A percentile compares a stretch with the other conserved stretches of the same genome.
phyloP scores from a whole-genome alignment of 1,284 basidiomycete genomes.

The Takashimella koratensis region DNA sequence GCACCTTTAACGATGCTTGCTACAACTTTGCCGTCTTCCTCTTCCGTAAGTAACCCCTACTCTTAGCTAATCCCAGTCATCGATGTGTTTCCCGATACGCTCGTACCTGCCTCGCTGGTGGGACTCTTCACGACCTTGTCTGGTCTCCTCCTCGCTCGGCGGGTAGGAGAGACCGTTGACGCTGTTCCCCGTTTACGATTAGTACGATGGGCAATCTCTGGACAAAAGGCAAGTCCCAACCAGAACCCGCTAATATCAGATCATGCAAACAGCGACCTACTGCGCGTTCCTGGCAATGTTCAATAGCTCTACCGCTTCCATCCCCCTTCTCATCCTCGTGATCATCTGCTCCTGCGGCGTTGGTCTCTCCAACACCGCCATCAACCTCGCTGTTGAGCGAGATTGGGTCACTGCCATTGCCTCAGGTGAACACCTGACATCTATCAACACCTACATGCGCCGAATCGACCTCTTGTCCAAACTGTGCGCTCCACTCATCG shows the following conservation, averaged over 20 bases:
- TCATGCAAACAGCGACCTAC: not conserved
- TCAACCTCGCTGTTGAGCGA: slow-evolving; percentile 52
- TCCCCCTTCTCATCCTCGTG: slow-evolving; percentile 40
- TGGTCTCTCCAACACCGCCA: slow-evolving; percentile 48
- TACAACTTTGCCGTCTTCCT: slow-evolving; percentile 41
- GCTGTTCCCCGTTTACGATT: slow-evolving; percentile 21
- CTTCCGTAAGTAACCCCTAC: slow-evolving; percentile 22
- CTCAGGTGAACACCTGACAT: slow-evolving; percentile 31
- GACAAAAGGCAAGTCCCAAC: slow-evolving; percentile 44
- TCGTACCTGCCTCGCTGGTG: slow-evolving; percentile 52
- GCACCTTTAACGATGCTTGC: slow-evolving; percentile 23
- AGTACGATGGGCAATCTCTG: slow-evolving; percentile 43
- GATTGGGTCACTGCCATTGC: slow-evolving; percentile 54
- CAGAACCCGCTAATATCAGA: not conserved
- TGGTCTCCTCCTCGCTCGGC: slow-evolving; percentile 45
- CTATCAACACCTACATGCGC: slow-evolving; percentile 49
- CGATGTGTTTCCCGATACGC: slow-evolving; percentile 40
- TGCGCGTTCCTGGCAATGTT: not conserved
- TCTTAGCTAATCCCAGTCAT: slow-evolving; percentile 22
- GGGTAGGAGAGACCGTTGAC: slow-evolving; percentile 50
- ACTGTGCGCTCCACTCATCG: slow-evolving; percentile 52
- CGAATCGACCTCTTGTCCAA: slow-evolving; percentile 53
- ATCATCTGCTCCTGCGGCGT: slow-evolving; percentile 38
- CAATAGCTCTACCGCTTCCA: not conserved
- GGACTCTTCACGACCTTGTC: slow-evolving; percentile 50